Evolutionary conservation across 1,139 yeast species (phyloP).

Genomic region (Candida mesenterica): DNA sequence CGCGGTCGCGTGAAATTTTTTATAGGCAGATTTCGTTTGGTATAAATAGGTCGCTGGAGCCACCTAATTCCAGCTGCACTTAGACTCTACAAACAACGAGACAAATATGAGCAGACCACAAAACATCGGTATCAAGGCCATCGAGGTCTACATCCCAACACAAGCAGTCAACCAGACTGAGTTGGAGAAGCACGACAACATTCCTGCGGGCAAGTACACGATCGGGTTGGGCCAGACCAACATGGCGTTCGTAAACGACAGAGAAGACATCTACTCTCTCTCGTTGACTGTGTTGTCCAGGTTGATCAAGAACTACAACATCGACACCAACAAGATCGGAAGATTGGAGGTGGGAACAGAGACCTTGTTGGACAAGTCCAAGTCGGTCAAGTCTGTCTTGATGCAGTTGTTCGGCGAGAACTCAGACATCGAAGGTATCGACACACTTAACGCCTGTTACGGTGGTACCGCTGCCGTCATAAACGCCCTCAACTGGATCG

Average conservation of each 20-base stretch:
- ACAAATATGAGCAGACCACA: constrained; percentile 37
- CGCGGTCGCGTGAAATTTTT: too few species aligned
- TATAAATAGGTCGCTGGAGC: too few species aligned
- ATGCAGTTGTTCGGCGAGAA: constrained; percentile 93
- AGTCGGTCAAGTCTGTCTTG: constrained; percentile 92
- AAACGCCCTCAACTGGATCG: constrained; percentile 94
- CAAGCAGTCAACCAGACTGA: constrained; percentile 86
- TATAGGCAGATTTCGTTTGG: too few species aligned
- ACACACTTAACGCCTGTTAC: constrained; percentile 95
- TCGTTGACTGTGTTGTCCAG: constrained; percentile 78
- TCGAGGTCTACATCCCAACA: constrained; percentile 85
- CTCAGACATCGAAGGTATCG: constrained; percentile 92
- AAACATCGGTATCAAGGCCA: constrained; percentile 95
- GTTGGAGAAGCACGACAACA: constrained; percentile 79
- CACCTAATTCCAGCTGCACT: background rate
- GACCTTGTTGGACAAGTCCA: constrained; percentile 93
- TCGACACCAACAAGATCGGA: constrained; percentile 82
- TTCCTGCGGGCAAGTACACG: constrained; percentile 94
- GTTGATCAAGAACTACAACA: constrained; percentile 73
- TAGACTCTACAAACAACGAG: background rate
- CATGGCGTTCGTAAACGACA: constrained; percentile 95
- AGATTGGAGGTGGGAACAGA: constrained; percentile 99
- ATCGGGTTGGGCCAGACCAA: constrained; percentile 98
- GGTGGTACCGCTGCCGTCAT: constrained; percentile 97
- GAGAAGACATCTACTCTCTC: constrained; percentile 95